Percentiles rank a stretch among this genome's conserved stretches.
phyloP scores from a whole-genome alignment of 2,329 filamentous ascomycete species.

The Diplodia intermedia region DNA sequence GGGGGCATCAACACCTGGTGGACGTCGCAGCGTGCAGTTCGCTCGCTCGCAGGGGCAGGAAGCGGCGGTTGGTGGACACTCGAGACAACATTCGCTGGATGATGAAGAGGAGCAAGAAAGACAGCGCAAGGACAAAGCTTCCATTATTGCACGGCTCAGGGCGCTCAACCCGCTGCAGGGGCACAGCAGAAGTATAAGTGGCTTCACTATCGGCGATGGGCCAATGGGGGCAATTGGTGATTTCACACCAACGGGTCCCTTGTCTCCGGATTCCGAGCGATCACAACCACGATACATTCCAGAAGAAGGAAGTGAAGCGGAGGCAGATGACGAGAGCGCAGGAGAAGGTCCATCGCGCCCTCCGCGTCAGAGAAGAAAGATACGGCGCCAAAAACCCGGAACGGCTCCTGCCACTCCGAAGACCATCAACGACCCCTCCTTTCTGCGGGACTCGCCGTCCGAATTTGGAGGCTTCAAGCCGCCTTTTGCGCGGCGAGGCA shows the following conservation, averaged over 20 bases:
- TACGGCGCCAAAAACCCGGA: constrained; percentile 63
- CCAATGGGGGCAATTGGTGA: constrained; percentile 49
- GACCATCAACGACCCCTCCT: constrained; percentile 56
- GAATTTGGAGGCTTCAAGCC: constrained; percentile 51
- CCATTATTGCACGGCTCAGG: constrained; percentile 80
- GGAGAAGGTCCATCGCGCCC: constrained; percentile 65
- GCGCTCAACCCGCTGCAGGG: constrained; percentile 65
- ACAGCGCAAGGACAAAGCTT: constrained; percentile 58
- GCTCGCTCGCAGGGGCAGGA: constrained; percentile 55
- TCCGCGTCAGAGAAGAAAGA: constrained; percentile 66
- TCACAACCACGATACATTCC: constrained; percentile 55
- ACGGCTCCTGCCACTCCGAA: constrained; percentile 71
- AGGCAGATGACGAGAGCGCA: constrained; percentile 82
- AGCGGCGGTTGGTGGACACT: constrained; percentile 59
- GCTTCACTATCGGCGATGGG: constrained; percentile 51
- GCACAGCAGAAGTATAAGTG: constrained; percentile 59
- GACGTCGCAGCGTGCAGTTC: constrained; percentile 78
- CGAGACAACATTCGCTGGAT: constrained; percentile 70
- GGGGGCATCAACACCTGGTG: constrained; percentile 49
- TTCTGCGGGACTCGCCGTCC: constrained; percentile 52
- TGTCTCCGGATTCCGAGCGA: constrained; percentile 58
- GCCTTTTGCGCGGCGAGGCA: constrained; percentile 62
- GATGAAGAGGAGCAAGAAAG: constrained; percentile 61
- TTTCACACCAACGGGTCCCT: constrained; percentile 47
- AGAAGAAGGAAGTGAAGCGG: constrained; percentile 72